A percentile compares a stretch with the other conserved stretches of the same genome.
Evolutionary conservation across 805 yeast species (phyloP).

Genomic region (Candida bentonensis): DNA sequence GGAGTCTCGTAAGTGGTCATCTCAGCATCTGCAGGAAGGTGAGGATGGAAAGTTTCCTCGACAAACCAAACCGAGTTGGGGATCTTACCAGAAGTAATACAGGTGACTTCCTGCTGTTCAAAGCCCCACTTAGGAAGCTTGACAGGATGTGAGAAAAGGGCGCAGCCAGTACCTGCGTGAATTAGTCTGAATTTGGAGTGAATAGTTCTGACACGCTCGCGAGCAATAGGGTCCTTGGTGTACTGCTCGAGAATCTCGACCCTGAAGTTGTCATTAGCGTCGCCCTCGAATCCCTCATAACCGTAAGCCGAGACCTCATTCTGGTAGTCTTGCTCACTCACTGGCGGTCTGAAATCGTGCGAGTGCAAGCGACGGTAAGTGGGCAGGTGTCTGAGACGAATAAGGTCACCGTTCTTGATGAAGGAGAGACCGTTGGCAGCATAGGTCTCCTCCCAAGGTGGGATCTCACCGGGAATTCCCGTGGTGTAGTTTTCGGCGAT

Average conservation of each 20-base stretch:
- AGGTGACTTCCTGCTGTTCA: conserved; percentile 76
- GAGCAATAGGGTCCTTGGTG: conserved; percentile 23
- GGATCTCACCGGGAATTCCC: conserved; percentile 13
- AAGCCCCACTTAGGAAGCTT: conserved; percentile 77
- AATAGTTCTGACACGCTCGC: conserved; percentile 34
- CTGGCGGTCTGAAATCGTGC: conserved; percentile 68
- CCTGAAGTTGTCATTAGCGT: conserved; percentile 56
- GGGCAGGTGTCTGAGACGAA: conserved; percentile 54
- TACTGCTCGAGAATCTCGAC: conserved; percentile 34
- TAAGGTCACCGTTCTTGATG: conserved; percentile 39
- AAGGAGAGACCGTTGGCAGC: conserved; percentile 25
- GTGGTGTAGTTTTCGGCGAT: conserved; percentile 35
- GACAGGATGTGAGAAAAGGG: conserved; percentile 55
- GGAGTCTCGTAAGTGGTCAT: conserved; percentile 22
- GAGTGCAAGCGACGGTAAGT: conserved; percentile 62
- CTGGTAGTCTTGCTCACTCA: conserved; percentile 82
- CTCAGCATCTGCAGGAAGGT: conserved; percentile 23
- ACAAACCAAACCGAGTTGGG: conserved; percentile 62
- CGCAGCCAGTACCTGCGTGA: conserved; percentile 57
- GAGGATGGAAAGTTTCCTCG: conserved; percentile 51
- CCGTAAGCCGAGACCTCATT: conserved; percentile 70
- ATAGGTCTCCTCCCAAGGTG: not conserved
- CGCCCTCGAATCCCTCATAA: conserved; percentile 45
- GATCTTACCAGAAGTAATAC: conserved; percentile 59
- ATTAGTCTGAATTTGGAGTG: conserved; percentile 57